phyloP scores from a whole-genome alignment of 176 grass and related monocot genomes.

The Hsuehochloa calcarea region DNA sequence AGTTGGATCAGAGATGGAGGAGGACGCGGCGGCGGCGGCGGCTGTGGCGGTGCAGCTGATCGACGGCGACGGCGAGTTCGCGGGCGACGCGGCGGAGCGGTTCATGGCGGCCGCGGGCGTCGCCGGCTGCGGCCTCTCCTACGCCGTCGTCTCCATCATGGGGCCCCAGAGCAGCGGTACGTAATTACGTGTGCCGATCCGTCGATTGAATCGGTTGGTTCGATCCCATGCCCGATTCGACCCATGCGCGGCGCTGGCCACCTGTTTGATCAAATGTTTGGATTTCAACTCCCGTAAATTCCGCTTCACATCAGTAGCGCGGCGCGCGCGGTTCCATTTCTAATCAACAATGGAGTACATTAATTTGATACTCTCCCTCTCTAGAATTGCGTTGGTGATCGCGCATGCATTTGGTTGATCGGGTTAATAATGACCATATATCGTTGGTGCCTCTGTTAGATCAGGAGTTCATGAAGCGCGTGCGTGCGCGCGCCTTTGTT shows the following conservation, averaged over 20 bases:
- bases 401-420: not conserved
- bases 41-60: constrained; percentile 51
- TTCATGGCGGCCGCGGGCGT: constrained; percentile 53
- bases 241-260: not conserved
- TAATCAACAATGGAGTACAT: not conserved
- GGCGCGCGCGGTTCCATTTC: not conserved
- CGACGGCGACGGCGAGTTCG: constrained; percentile 61
- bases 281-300: not conserved
- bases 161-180: constrained; percentile 70
- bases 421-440: not conserved
- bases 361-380: not conserved
- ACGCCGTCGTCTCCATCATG: constrained; percentile 71
- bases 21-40: not conserved
- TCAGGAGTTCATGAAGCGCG: not conserved
- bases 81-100: constrained; percentile 38
- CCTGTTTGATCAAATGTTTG: constrained; percentile 42
- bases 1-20: constrained; percentile 26
- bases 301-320: not conserved
- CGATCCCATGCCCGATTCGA: not conserved
- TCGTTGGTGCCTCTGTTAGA: not conserved
- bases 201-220: not conserved
- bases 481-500: not conserved
- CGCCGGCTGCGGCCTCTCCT: constrained; percentile 56
- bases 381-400: not conserved
- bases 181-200: not conserved